These are phyloP conservation scores for Triticum urartu DNA, from an alignment of 176 grass and related monocot species.

Conservation along the genomic window DNA sequence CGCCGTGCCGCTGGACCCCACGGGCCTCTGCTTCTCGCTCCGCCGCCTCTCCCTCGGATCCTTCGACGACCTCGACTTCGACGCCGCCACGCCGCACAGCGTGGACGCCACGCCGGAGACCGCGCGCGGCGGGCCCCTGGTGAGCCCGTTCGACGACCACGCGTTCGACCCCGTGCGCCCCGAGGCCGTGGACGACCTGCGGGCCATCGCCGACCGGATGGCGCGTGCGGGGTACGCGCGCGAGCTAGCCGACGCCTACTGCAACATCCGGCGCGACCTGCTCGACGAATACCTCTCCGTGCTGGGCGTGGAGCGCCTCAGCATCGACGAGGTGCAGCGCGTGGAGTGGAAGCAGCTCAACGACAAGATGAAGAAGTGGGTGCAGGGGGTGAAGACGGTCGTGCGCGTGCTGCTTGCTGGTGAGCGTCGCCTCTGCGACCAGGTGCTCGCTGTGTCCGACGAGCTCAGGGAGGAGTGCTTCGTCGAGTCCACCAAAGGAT, in stretches of 20 bases:
- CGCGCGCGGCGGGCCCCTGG: conserved; percentile 39
- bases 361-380: conserved; percentile 98
- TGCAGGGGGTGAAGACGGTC: conserved; percentile 73
- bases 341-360: conserved; percentile 81
- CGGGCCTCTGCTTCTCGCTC: conserved; percentile 68
- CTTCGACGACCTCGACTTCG: conserved; percentile 75
- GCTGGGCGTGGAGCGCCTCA: conserved; percentile 84
- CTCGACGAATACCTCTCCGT: conserved; percentile 84
- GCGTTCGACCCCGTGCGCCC: conserved; percentile 72
- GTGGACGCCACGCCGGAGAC: conserved; percentile 40
- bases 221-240: conserved; percentile 64
- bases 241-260: conserved; percentile 82
- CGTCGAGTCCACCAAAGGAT: conserved; percentile 72
- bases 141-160: conserved; percentile 59
- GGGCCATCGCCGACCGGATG: conserved; percentile 81
- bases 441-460: conserved; percentile 58
- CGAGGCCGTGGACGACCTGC: conserved; percentile 68
- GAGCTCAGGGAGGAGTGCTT: conserved; percentile 83
- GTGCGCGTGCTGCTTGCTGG: conserved; percentile 69
- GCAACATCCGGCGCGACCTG: conserved; percentile 68
- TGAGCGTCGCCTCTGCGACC: conserved; percentile 76
- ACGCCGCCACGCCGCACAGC: conserved; percentile 50
- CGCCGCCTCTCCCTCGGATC: conserved; percentile 85
- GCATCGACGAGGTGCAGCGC: conserved; percentile 93
- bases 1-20: conserved; percentile 68